Conservation (phyloP, 345 rosid species). For the Salix caprea region DNA sequence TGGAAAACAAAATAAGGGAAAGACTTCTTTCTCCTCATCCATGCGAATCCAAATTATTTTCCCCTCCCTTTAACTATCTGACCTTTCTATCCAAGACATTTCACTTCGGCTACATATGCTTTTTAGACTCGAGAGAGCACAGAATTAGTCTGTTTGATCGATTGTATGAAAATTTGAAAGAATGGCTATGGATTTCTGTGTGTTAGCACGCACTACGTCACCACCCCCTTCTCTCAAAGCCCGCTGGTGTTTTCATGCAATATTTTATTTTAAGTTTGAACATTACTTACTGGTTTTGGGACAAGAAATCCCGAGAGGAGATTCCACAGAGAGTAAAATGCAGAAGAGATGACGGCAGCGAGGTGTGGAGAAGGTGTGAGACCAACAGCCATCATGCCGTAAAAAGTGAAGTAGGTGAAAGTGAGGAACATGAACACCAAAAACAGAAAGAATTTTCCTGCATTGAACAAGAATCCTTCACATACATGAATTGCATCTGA, state of each 20-base stretch:
- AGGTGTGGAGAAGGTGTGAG: slow-evolving; percentile 70
- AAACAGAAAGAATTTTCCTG: slow-evolving; percentile 73
- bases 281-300: slow-evolving; percentile 60
- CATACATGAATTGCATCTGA: neutral
- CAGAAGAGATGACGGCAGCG: slow-evolving; percentile 83
- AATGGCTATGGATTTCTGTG: neutral
- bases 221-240: neutral
- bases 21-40: neutral
- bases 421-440: slow-evolving; percentile 84
- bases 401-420: slow-evolving; percentile 83
- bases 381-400: slow-evolving; percentile 94
- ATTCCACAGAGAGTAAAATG: slow-evolving; percentile 89
- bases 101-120: no score
- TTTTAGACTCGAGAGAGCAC: no score
- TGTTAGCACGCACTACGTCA: neutral
- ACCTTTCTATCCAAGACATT: no score
- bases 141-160: neutral
- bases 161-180: neutral
- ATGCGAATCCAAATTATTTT: no score
- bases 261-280: neutral
- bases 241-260: neutral
- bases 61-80: no score
- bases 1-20: neutral
- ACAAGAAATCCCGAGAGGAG: slow-evolving; percentile 83
- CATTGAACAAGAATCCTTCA: slow-evolving; percentile 5